A percentile compares a stretch with the other conserved stretches of the same genome.
These are phyloP conservation scores for Neurospora sp. DNA, from an alignment of 495 filamentous ascomycete species.

Conservation along the genomic window DNA sequence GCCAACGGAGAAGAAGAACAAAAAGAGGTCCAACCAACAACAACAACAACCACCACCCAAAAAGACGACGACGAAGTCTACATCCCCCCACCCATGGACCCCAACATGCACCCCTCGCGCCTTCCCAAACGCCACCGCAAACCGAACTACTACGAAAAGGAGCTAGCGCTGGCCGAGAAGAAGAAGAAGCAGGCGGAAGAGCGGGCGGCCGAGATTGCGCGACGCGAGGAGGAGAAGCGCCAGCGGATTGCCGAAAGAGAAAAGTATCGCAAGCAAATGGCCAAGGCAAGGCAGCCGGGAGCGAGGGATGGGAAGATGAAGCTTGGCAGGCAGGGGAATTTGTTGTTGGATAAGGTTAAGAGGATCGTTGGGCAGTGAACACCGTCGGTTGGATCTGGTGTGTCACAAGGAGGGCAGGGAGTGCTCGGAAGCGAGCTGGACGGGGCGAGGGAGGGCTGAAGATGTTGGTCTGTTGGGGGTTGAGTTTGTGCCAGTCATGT, in stretches of 20 bases:
- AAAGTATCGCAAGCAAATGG: constrained; percentile 56
- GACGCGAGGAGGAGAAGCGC: constrained; percentile 42
- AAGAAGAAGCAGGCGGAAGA: constrained; percentile 55
- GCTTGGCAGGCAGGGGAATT: constrained; percentile 74
- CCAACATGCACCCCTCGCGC: constrained; percentile 5
- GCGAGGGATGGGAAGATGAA: constrained; percentile 65
- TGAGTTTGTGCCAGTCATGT: not conserved
- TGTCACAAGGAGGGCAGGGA: not conserved
- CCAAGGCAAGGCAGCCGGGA: constrained; percentile 65
- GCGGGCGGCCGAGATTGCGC: constrained; percentile 45
- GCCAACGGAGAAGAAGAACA: not conserved
- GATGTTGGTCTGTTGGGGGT: not conserved
- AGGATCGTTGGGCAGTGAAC: constrained; percentile 45
- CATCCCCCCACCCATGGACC: constrained; percentile 1
- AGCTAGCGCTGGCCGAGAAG: constrained; percentile 59
- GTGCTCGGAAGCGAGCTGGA: not conserved
- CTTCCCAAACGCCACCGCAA: constrained; percentile 20
- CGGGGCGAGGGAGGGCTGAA: not conserved
- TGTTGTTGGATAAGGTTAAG: constrained; percentile 73
- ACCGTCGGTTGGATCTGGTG: not conserved
- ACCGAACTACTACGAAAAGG: constrained; percentile 64
- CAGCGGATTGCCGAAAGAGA: constrained; percentile 51
- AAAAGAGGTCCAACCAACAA: not conserved
- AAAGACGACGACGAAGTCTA: not conserved
- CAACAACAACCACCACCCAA: not conserved